phyloP scores from a whole-genome alignment of 371 early-diverging fungal genomes.

The Mortierella sp. region DNA sequence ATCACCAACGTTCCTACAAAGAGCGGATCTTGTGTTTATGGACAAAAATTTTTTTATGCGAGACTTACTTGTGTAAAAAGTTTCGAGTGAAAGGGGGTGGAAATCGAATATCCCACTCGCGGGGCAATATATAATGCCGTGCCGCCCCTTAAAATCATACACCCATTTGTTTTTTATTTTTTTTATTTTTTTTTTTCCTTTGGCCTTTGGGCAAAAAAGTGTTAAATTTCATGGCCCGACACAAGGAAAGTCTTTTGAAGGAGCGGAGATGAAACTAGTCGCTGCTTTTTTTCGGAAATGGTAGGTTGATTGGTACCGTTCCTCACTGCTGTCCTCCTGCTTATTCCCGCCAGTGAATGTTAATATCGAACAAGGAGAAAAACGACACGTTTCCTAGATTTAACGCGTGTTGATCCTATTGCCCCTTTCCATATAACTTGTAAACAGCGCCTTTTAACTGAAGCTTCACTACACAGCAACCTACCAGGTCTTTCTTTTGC shows the following conservation, averaged over 20 bases:
- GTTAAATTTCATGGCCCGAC: not conserved
- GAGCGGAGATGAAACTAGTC: no score
- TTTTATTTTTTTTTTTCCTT: constrained; percentile 17
- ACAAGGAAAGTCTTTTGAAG: not conserved
- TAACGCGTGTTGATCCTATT: no score
- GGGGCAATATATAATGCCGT: constrained; percentile 6
- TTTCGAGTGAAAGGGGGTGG: constrained; percentile 42
- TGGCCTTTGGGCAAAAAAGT: not conserved
- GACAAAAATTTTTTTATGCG: constrained; percentile 20
- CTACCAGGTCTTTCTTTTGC: no score
- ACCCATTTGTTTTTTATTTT: not conserved
- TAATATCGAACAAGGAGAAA: no score
- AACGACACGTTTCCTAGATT: no score
- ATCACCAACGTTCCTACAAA: not conserved
- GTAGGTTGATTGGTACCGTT: no score
- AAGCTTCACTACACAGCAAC: no score
- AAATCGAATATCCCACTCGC: constrained; percentile 6
- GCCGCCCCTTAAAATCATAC: constrained; percentile 21
- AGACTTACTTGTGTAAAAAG: constrained; percentile 53
- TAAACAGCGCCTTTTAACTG: no score
- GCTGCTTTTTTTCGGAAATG: no score
- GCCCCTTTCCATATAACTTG: no score
- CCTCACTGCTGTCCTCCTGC: no score
- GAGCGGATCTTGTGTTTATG: not conserved
- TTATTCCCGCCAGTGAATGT: no score